Base-by-base conservation (phyloP, 305 asterid species). In the Fraxinus floribunda region DNA sequence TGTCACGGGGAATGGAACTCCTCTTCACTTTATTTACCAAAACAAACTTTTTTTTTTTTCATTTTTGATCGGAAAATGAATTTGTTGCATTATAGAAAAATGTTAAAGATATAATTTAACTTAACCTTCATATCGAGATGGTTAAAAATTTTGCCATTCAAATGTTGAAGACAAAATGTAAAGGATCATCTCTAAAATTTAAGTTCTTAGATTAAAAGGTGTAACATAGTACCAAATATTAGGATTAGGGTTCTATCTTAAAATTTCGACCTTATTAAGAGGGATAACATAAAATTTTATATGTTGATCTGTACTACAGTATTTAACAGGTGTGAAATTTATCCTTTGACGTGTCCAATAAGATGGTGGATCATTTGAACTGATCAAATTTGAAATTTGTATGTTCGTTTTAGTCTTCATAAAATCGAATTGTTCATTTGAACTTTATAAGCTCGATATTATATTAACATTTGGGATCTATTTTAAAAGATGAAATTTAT, bases 1-100 rank as follows among this genome's bases (percentile, higher is more conserved):
- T 18, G 0, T 80, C 88, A 86, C 86, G 85, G 38, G 88, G 66
- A 84, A 78, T 70, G 41, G 52, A 78, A 71, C 35, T 20, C 46
- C 11, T 57, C 44, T 74, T 3, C 72, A 22, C 16, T 30, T 32
- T 35, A 24, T 38, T 75, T 35, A 75, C 32, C 32, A n/a, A 75
- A 7, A n/a, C 5, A 0, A 64, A 64, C 32, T 9, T 24, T 30
- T 30, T 30, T 30, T 66, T 22, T 64, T 10, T 8, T 8, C 11
- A 39, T 4, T 1, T 64, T 24, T 64, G 2, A 22, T 64, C n/a
- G 55, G n/a, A 44, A 44, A 44, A 44, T 44, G 55, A 44, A 44
- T 44, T 3, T 44, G n/a, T 1, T 44, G n/a, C 55, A 11, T 2
- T 44, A 11, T 13, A 11, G n/a, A 44, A 11, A 44, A 4, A 16